A percentile compares a stretch with the other conserved stretches of the same genome.
These are phyloP conservation scores for Linnemannia elongata DNA, from an alignment of 192 early-diverging fungal species.

Conservation along the genomic window DNA sequence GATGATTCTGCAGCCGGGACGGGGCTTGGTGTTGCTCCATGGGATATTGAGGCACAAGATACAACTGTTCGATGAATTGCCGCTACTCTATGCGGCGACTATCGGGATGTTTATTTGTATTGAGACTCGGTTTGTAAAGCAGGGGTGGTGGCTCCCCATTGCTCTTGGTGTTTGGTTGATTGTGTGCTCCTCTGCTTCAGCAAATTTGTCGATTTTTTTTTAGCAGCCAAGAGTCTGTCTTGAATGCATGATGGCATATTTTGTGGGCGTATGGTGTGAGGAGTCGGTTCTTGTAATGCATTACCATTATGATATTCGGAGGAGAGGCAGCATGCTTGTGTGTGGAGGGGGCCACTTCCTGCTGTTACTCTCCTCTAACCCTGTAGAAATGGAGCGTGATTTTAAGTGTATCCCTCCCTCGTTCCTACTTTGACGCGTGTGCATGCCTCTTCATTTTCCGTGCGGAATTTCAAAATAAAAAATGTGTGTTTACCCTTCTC, in stretches of 20 bases:
- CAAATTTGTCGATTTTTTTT: background rate
- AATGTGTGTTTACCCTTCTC: no score
- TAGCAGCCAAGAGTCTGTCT: background rate
- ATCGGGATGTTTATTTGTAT: conserved; percentile 50
- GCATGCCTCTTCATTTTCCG: no score
- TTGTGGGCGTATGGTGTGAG: conserved; percentile 60
- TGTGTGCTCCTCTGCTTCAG: background rate
- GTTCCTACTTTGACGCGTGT: no score
- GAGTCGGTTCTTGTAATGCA: conserved; percentile 63
- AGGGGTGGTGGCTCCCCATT: conserved; percentile 62
- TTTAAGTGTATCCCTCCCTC: no score
- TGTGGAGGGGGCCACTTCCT: background rate
- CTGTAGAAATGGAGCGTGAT: background rate
- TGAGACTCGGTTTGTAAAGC: conserved; percentile 51
- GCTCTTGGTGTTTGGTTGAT: conserved; percentile 60
- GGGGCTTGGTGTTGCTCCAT: conserved; percentile 81
- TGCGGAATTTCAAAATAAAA: no score
- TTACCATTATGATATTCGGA: conserved; percentile 15
- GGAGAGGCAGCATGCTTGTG: background rate
- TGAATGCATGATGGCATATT: conserved; percentile 70
- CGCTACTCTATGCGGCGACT: conserved; percentile 50
- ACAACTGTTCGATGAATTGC: conserved; percentile 66
- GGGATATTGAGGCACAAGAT: conserved; percentile 75
- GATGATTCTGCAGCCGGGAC: conserved; percentile 66
- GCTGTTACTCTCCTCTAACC: background rate